phyloP scores from a whole-genome alignment of 2,329 filamentous ascomycete species.

The Thielaviopsis euricoi region DNA sequence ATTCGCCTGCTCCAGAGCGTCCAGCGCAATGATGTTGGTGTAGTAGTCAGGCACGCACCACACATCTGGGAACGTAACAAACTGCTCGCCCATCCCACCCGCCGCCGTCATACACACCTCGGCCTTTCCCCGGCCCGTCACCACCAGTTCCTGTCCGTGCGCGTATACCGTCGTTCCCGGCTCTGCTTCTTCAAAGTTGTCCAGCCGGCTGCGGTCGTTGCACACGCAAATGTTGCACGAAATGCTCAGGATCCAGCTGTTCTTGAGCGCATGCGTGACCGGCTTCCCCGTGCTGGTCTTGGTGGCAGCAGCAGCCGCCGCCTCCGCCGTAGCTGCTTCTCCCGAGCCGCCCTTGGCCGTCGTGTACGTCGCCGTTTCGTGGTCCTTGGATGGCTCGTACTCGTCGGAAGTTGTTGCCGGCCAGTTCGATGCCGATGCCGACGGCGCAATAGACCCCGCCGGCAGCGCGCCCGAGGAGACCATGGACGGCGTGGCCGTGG shows the following conservation, averaged over 20 bases:
- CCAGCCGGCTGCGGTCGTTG: slow-evolving; percentile 5
- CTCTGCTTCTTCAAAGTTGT: slow-evolving; percentile 4
- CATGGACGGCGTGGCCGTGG: background rate
- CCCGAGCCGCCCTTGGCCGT: background rate
- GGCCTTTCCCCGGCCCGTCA: slow-evolving; percentile 5
- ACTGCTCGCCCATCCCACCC: background rate
- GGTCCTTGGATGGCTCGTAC: background rate
- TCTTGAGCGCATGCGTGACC: slow-evolving; percentile 2
- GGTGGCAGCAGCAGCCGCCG: background rate
- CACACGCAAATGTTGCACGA: slow-evolving; percentile 8
- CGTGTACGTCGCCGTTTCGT: background rate
- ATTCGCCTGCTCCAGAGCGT: slow-evolving; percentile 3
- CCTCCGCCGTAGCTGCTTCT: too few species aligned
- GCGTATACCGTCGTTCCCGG: slow-evolving; percentile 2
- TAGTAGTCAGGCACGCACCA: slow-evolving; percentile 9
- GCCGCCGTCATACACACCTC: slow-evolving; percentile 4
- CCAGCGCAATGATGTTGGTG: slow-evolving; percentile 9
- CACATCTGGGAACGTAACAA: slow-evolving; percentile 10
- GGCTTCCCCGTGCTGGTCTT: background rate
- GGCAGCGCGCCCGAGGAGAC: background rate
- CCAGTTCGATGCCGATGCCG: background rate
- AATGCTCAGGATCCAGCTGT: slow-evolving; percentile 11
- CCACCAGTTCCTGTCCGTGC: slow-evolving; percentile 5
- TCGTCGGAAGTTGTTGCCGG: background rate
- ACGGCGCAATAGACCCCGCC: background rate